Percentiles rank a stretch among this genome's conserved stretches.
Conservation (phyloP, 306 rosid species). For the Echinosophora koreensis region DNA sequence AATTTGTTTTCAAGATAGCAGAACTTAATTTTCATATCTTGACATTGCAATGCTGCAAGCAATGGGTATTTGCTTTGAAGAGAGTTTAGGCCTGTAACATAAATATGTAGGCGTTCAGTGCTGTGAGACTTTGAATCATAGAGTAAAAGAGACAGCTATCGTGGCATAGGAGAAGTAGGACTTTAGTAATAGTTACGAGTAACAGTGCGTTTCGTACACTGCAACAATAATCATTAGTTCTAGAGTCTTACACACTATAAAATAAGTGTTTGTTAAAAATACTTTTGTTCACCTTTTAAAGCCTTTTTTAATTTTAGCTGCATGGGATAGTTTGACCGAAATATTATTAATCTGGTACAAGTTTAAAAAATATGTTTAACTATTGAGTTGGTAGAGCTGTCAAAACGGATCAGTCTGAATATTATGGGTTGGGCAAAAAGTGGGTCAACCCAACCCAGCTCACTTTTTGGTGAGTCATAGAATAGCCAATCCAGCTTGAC, state of each 20-base stretch:
- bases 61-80: neutral
- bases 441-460: too few relatives aligned
- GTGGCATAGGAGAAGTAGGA: slow-evolving; percentile 7
- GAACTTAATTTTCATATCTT: neutral
- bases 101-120: neutral
- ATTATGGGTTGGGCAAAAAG: too few relatives aligned
- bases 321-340: too few relatives aligned
- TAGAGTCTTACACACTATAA: neutral
- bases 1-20: too few relatives aligned
- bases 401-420: too few relatives aligned
- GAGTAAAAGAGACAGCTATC: neutral
- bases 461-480: too few relatives aligned
- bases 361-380: too few relatives aligned
- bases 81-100: neutral
- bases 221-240: neutral
- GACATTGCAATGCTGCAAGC: neutral
- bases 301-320: too few relatives aligned
- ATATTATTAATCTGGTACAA: too few relatives aligned
- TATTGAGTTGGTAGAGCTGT: too few relatives aligned
- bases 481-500: too few relatives aligned
- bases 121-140: neutral
- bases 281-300: neutral
- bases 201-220: neutral
- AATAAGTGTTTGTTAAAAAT: neutral
- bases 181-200: neutral